Evolutionary conservation across 371 early-diverging fungal species (phyloP), one percentile per base, ranked within the genome.

Genomic region (Haplosporangium sp.): DNA sequence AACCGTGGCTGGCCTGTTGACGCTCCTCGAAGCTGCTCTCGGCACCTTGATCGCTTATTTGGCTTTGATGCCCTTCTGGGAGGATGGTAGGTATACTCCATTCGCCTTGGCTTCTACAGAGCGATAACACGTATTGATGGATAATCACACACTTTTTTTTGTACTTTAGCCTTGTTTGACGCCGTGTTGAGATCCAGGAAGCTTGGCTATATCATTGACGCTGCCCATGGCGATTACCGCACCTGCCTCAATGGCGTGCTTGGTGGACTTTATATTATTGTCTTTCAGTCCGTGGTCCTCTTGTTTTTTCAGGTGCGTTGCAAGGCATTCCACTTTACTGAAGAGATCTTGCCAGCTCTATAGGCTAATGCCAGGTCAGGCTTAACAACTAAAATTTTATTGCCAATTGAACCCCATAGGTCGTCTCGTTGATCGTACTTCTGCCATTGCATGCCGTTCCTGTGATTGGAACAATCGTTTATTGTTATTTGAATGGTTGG

Each of bases 361-460:
- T 29, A 29, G 29, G 29, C 29, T 29, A 29, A 4, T n/a, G 29
- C 29, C 29, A 29, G 29, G 4, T 29, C 29, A 29, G 29, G 29
- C 29, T 29, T 29, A 29, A 29, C 29, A 29, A 2, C 29, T 29
- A 29, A 29, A 1, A 29, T 29, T 29, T 29, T 29, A 29, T 29
- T 29, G 29, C 29, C 29, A 37, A 23, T 53, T 43, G 3, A 18
- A 42, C 36, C 0, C 18, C 73, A 21, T 76, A 86, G 85, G 68
- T 87, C 41, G 52, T 89, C 16, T 71, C 89, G 0, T 67, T 89
- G 54, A 74, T 88, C 40, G 68, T 92, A 45, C 87, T 90, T 11
- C 83, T 90, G 12, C 91, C 92, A 9, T 70, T 92, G 42, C 89
- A 90, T 81, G 70, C 86, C 47, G 82, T 92, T 50, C 92, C 92